Evolutionary conservation across 148 eudicot genomes (phyloP), one percentile per base, ranked within the genome.

Genomic region (Polygonum maritimum): DNA sequence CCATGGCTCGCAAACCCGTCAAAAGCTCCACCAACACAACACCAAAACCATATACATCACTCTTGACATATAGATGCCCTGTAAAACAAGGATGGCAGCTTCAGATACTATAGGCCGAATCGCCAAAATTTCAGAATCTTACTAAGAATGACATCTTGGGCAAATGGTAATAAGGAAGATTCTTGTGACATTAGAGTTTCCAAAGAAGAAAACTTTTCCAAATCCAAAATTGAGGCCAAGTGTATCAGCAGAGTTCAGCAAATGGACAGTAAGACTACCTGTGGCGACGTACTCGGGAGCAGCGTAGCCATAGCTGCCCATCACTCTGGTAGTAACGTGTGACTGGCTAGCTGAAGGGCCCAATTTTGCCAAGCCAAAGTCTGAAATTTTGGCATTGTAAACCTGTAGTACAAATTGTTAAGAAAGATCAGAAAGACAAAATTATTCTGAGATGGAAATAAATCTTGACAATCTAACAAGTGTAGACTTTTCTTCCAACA

Each of bases 211-310:
- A 41, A 41, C 45, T 41, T 44, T 10, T 44, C 7, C 47, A 44
- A 44, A 44, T 44, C 47, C 7, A 51, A 16, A 51, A 19, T 57
- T 57, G 7, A 21, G 63, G 21, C 31, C 63, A 60, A 60, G 31
- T 11, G 5, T 12, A 22, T 22, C 14, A 12, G 13, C 4, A 67
- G 19, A 67, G 7, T 5, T 36, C 36, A 44, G 16, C 35, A 65
- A 14, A 35, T 13, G 40, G 44, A 16, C n/a, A 2, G n/a, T 35
- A 65, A 65, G 44, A n/a, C 74, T 88, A 92, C 97, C 97, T 82
- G 98, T 92, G 73, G 93, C 88, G 47, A 94, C 81, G 71, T 93
- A 93, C 71, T 93, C 94, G 0, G 98, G 98, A 58, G 98, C 98
- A 49, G 94, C 94, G 76, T 91, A 93, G 35, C 98, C 98, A 58